phyloP scores from a whole-genome alignment of 768 basidiomycete genomes.

The Brasilioporus rufonigricans region DNA sequence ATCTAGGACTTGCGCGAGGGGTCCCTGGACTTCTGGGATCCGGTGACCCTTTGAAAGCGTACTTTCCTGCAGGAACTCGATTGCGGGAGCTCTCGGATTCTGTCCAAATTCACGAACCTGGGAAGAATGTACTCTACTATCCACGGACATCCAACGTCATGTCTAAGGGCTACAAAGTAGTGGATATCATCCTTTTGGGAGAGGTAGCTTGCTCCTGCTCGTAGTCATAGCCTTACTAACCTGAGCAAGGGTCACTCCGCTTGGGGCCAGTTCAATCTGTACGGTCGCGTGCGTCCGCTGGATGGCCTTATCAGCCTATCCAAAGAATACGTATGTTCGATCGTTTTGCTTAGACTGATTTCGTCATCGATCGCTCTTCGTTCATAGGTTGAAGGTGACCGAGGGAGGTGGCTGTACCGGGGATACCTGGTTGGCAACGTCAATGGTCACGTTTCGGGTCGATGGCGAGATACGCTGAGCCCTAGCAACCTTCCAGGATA shows the following conservation, averaged over 20 bases:
- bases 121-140: slow-evolving; percentile 32
- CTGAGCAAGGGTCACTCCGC: slow-evolving; percentile 77
- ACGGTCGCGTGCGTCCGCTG: slow-evolving; percentile 75
- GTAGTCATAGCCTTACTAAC: slow-evolving; percentile 3
- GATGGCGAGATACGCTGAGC: slow-evolving; percentile 85
- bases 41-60: slow-evolving; percentile 63
- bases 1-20: slow-evolving; percentile 16
- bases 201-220: slow-evolving; percentile 45
- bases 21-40: slow-evolving; percentile 39
- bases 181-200: slow-evolving; percentile 69
- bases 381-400: slow-evolving; percentile 58
- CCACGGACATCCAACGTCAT: slow-evolving; percentile 21
- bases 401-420: slow-evolving; percentile 84
- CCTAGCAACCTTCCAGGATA: slow-evolving; percentile 64
- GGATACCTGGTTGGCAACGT: slow-evolving; percentile 74
- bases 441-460: slow-evolving; percentile 71
- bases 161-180: slow-evolving; percentile 30
- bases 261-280: slow-evolving; percentile 83
- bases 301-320: slow-evolving; percentile 79
- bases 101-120: slow-evolving; percentile 47
- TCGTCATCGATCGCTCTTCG: not conserved
- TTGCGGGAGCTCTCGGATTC: slow-evolving; percentile 49
- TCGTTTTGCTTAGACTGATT: not conserved
- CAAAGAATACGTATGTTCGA: slow-evolving; percentile 74
- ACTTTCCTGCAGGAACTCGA: slow-evolving; percentile 53